These are phyloP conservation scores for Pelomyxa schiedti DNA, from an alignment of 78 protist species.

Conservation along the genomic window DNA sequence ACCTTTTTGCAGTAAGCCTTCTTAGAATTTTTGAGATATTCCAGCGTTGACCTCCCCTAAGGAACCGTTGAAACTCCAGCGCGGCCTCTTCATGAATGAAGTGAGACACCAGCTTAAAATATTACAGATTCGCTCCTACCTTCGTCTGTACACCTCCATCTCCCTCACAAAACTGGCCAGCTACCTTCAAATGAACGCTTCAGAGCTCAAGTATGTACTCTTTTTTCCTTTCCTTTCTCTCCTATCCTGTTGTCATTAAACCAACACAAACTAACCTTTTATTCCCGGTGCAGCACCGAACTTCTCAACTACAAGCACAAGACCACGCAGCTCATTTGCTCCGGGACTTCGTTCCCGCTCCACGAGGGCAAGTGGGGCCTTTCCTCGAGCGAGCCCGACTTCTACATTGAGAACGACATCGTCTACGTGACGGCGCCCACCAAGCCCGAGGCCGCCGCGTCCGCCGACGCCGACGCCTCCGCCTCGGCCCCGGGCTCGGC, in stretches of 20 bases:
- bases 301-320: slow-evolving; percentile 69
- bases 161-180: slow-evolving; percentile 32
- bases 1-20: slow-evolving; percentile 17
- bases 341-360: slow-evolving; percentile 12
- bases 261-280: too few species aligned
- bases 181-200: slow-evolving; percentile 41
- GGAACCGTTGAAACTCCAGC: slow-evolving; percentile 10
- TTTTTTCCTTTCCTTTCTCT: neutral
- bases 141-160: slow-evolving; percentile 70
- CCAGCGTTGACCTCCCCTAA: neutral
- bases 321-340: slow-evolving; percentile 24
- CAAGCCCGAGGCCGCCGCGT: too few species aligned
- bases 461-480: too few species aligned
- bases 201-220: slow-evolving; percentile 17
- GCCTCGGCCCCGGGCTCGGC: too few species aligned
- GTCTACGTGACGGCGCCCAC: slow-evolving; percentile 12
- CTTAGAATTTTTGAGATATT: neutral
- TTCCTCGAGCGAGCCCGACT: slow-evolving; percentile 45
- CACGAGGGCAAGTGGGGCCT: slow-evolving; percentile 9
- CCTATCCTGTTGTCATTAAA: too few species aligned
- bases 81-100: slow-evolving; percentile 33
- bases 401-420: slow-evolving; percentile 46
- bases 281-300: slow-evolving; percentile 18
- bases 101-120: slow-evolving; percentile 46
- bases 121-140: slow-evolving; percentile 64